Conservation (phyloP, 805 yeast genomes). For the Dipodascopsis uninucleata region DNA sequence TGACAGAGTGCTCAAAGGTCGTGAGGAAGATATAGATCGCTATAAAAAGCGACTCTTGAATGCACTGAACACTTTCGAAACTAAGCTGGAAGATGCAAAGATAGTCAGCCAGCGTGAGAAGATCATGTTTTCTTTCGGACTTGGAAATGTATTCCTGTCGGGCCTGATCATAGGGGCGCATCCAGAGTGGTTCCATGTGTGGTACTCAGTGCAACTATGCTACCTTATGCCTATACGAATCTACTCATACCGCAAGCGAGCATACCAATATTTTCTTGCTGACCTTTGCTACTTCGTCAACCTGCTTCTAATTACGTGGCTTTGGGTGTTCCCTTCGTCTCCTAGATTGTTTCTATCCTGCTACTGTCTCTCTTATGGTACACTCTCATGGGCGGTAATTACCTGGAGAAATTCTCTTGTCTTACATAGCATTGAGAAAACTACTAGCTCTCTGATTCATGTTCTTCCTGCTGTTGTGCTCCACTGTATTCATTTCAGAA, state of each 20-base stretch:
- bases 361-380: conserved; percentile 83
- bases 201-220: conserved; percentile 59
- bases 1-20: conserved; percentile 29
- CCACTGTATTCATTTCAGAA: conserved; percentile 72
- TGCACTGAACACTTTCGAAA: conserved; percentile 36
- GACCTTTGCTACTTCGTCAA: conserved; percentile 93
- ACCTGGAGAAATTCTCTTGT: conserved; percentile 95
- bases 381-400: conserved; percentile 86
- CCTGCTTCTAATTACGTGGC: conserved; percentile 57
- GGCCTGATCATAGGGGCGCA: conserved; percentile 75
- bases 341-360: conserved; percentile 71
- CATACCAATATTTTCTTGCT: conserved; percentile 83
- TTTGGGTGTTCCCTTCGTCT: conserved; percentile 82
- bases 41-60: conserved; percentile 29
- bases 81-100: conserved; percentile 28
- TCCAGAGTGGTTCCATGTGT: conserved; percentile 72
- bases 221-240: conserved; percentile 79
- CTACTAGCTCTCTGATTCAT: conserved; percentile 87
- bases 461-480: conserved; percentile 83
- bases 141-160: conserved; percentile 60
- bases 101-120: conserved; percentile 58
- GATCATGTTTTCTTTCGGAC: conserved; percentile 69
- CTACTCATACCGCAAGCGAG: conserved; percentile 72
- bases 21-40: conserved; percentile 36
- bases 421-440: conserved; percentile 85